Evolutionary conservation across 164 flowering plant species (phyloP).

Genomic region (Litsea cubeba): DNA sequence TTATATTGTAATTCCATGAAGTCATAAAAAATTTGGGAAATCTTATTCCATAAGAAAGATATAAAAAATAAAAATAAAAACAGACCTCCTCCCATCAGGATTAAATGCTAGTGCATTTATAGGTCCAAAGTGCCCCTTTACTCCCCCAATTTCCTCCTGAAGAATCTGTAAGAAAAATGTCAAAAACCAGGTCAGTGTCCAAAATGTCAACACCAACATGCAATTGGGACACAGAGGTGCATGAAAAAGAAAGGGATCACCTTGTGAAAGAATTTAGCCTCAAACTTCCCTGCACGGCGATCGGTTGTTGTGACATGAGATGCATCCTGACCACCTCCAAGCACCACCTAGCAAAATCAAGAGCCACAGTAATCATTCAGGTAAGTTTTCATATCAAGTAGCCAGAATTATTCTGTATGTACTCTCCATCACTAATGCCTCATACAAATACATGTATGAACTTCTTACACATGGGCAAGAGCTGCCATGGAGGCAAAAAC

Average conservation of each 20-base stretch:
- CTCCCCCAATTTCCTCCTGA: constrained; percentile 89
- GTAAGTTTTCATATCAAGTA: neutral
- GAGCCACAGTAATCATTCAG: neutral
- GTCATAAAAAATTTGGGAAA: too few species aligned
- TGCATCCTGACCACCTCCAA: constrained; percentile 99
- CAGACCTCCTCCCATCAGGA: constrained; percentile 89
- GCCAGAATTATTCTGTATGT: too few species aligned
- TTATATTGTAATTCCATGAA: too few species aligned
- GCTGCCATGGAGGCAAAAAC: too few species aligned
- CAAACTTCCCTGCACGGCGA: constrained; percentile 97
- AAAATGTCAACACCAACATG: neutral
- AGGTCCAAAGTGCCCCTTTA: constrained; percentile 97
- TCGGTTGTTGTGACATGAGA: constrained; percentile 87
- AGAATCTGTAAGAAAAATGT: constrained; percentile 44
- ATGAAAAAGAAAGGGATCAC: constrained; percentile 23
- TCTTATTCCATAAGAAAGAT: neutral
- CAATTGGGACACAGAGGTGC: neutral
- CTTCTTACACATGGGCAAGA: too few species aligned
- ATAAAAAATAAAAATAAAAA: neutral
- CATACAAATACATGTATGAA: too few species aligned
- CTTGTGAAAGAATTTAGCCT: constrained; percentile 91
- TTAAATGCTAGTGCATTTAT: constrained; percentile 92
- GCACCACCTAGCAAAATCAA: constrained; percentile 54
- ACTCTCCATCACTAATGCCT: too few species aligned
- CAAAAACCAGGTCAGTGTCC: constrained; percentile 4